Conservation (phyloP, 441 rosid species). For the Flueggea neowawraea region DNA sequence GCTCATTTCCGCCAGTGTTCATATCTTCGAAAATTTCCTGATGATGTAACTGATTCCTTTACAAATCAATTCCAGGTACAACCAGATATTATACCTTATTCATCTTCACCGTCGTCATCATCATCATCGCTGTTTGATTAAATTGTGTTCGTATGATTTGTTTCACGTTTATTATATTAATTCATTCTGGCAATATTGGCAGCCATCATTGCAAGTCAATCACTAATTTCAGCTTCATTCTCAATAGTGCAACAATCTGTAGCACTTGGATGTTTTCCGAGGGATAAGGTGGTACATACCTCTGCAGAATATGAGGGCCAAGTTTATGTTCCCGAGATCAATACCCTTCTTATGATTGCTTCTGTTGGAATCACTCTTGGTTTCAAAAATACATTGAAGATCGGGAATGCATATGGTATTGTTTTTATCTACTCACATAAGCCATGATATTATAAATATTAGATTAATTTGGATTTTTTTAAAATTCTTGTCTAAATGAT, state of each 20-base stretch:
- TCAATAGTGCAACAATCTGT: constrained; percentile 33
- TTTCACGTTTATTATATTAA: constrained; percentile 22
- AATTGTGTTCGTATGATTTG: not conserved
- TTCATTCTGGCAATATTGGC: constrained; percentile 24
- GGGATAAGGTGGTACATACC: constrained; percentile 29
- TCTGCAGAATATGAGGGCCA: constrained; percentile 24
- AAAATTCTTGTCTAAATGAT: not conserved
- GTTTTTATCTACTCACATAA: not conserved
- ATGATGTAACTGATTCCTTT: constrained; percentile 6
- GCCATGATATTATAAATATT: no score
- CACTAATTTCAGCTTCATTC: constrained; percentile 30
- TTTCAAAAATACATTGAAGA: constrained; percentile 21
- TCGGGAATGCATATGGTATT: constrained; percentile 37
- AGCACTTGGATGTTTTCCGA: constrained; percentile 29
- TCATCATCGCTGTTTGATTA: not conserved
- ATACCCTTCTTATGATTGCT: constrained; percentile 30
- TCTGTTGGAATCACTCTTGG: constrained; percentile 23
- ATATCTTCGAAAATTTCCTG: constrained; percentile 4
- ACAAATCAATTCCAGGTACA: constrained; percentile 14
- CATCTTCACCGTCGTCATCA: no score
- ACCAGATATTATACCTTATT: no score
- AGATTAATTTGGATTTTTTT: not conserved
- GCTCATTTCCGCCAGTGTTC: constrained; percentile 10
- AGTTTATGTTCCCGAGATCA: constrained; percentile 30
- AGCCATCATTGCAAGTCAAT: constrained; percentile 32